Conservation (phyloP, 176 grass and related monocot genomes). For the Rhynchospora tenuis region DNA sequence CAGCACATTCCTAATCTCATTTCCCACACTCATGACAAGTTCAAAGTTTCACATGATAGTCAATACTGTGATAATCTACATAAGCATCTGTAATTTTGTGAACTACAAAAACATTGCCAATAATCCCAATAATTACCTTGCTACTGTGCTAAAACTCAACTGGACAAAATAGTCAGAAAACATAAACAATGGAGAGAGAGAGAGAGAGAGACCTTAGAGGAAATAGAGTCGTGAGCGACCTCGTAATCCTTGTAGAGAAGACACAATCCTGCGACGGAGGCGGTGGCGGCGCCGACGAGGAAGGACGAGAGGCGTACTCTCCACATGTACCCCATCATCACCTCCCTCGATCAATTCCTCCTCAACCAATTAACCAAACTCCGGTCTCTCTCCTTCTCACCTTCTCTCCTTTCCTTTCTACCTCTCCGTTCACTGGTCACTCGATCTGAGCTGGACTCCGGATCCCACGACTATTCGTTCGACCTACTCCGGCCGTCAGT, state of each 20-base stretch:
- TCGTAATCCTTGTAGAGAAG: slow-evolving; percentile 85
- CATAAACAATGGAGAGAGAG: background rate
- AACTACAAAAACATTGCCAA: background rate
- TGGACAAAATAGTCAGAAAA: slow-evolving; percentile 3
- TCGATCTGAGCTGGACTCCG: background rate
- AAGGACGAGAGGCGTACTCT: slow-evolving; percentile 68
- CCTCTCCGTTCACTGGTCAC: background rate
- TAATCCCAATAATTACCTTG: background rate
- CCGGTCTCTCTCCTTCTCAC: slow-evolving; percentile 4
- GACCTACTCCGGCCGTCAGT: background rate
- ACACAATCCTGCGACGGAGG: slow-evolving; percentile 54
- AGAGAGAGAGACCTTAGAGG: slow-evolving; percentile 39
- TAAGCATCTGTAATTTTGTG: background rate
- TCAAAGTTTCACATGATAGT: background rate
- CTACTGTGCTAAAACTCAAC: slow-evolving; percentile 3
- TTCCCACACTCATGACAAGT: background rate
- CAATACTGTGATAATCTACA: background rate
- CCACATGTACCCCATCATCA: slow-evolving; percentile 60
- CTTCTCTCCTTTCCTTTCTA: background rate
- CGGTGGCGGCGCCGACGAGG: slow-evolving; percentile 40
- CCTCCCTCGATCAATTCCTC: background rate
- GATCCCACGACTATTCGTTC: background rate
- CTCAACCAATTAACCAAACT: background rate
- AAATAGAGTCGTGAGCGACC: slow-evolving; percentile 43
- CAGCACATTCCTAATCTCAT: background rate